A percentile compares a stretch with the other conserved stretches of the same genome.
Evolutionary conservation across 148 eudicot species (phyloP).

Genomic region (Amaranthus hypochondriacus): DNA sequence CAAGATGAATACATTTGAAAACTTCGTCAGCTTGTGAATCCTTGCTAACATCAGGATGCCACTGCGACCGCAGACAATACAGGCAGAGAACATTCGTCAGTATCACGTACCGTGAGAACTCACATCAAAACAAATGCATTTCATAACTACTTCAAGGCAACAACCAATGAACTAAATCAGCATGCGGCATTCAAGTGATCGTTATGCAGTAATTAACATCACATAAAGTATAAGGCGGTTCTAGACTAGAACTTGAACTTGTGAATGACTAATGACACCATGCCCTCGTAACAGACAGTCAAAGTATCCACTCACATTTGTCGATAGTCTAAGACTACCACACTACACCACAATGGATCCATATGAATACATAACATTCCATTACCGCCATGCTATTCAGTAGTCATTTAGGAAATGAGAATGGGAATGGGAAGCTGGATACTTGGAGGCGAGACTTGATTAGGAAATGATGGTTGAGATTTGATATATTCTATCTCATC

Average conservation of each 20-base stretch:
- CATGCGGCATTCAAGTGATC: not conserved
- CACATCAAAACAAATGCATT: not conserved
- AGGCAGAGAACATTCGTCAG: not conserved
- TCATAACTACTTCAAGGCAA: not conserved
- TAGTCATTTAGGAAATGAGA: no score
- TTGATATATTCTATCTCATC: no score
- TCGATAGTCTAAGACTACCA: no score
- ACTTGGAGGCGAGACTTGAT: no score
- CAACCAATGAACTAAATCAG: not conserved
- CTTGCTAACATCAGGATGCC: slow-evolving; percentile 95
- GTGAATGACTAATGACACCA: not conserved
- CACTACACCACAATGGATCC: no score
- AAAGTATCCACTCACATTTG: no score
- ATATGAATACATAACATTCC: no score
- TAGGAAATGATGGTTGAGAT: no score
- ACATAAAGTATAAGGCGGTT: not conserved
- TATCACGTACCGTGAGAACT: not conserved
- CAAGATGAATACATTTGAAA: slow-evolving; percentile 71
- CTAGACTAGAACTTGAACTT: not conserved
- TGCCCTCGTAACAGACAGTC: not conserved
- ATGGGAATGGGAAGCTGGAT: no score
- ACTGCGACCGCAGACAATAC: slow-evolving; percentile 40
- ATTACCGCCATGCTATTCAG: no score
- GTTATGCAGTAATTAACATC: no score
- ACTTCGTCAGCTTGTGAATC: slow-evolving; percentile 58